phyloP scores from a whole-genome alignment of 1,284 basidiomycete species.

The Agaricales sp. region DNA sequence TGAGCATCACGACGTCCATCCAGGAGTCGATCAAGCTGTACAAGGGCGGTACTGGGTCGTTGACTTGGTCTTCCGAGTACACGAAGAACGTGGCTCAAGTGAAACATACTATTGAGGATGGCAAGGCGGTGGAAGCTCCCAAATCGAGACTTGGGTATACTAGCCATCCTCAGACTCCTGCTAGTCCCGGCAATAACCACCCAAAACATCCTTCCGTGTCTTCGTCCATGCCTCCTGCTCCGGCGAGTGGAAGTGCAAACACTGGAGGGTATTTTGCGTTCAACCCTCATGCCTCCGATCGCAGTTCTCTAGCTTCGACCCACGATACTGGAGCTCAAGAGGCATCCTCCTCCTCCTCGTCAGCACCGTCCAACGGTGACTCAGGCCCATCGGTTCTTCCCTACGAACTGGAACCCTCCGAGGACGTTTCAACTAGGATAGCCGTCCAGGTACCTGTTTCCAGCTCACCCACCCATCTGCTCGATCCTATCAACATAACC shows the following conservation, averaged over 20 bases:
- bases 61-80: conserved; percentile 45
- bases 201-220: too few species aligned
- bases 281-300: not conserved
- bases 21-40: conserved; percentile 70
- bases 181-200: too few species aligned
- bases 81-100: conserved; percentile 52
- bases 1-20: conserved; percentile 57
- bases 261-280: conserved; percentile 1
- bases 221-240: not conserved
- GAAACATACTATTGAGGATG: conserved; percentile 65
- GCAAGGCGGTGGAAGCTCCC: conserved; percentile 40
- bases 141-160: not conserved
- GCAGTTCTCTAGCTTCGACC: not conserved
- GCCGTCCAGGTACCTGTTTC: conserved; percentile 36
- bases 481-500: conserved; percentile 63
- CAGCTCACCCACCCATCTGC: conserved; percentile 51
- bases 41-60: conserved; percentile 25
- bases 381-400: conserved; percentile 6
- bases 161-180: not conserved
- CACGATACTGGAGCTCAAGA: conserved; percentile 6
- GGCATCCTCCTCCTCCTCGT: conserved; percentile 9
- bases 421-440: conserved; percentile 39
- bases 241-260: not conserved
- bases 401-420: conserved; percentile 14
- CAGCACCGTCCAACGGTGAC: conserved; percentile 10